Evolutionary conservation across 2,329 filamentous ascomycete species (phyloP), one percentile per base, ranked within the genome.

Genomic region (Penicillium brasilianum): DNA sequence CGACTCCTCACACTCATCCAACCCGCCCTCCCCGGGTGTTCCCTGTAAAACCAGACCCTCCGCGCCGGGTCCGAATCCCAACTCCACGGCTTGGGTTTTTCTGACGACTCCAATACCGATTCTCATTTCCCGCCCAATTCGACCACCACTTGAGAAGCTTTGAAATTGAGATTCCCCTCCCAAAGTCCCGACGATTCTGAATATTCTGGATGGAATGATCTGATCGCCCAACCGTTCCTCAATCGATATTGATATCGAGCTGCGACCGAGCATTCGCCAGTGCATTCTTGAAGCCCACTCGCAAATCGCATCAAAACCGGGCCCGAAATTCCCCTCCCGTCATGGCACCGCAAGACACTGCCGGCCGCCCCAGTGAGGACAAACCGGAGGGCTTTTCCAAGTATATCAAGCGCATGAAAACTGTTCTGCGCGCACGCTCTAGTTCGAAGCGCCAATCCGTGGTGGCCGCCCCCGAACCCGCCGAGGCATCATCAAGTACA

Each of bases 351-450:
- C 61, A 67, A 57, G 57, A 56, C 49, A 54, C 44, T 16, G 50
- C 64, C 50, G 65, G 57, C 62, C 64, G 46, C 36, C 62, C 63
- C 22, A 63, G 53, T 11, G 68, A 70, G 50, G 68, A 65, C 25
- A 73, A 69, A 63, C 66, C 67, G 1, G 76, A 77, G 25, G 75
- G 77, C 51, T 62, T 79, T 46, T 73, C 71, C 32, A 79, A 75
- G 63, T 78, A 77, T 59, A 69, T 79, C 51, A 76, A 72, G 59
- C 75, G 77, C 55, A 76, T 79, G 72, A 77, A 71, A 58, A 77
- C 73, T 4, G 74, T 73, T 20, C 58, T 78, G 41, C 76, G 69
- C 56, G 66, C 72, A 55, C 69, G 67, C n/a, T 70, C 74, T 10
- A 66, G 67, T 28, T 67, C 71, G 11, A 77, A 72, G 59, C 67